Conservation (phyloP, 108 stramenopile genomes). For the Aurantiochytrium sp. region DNA sequence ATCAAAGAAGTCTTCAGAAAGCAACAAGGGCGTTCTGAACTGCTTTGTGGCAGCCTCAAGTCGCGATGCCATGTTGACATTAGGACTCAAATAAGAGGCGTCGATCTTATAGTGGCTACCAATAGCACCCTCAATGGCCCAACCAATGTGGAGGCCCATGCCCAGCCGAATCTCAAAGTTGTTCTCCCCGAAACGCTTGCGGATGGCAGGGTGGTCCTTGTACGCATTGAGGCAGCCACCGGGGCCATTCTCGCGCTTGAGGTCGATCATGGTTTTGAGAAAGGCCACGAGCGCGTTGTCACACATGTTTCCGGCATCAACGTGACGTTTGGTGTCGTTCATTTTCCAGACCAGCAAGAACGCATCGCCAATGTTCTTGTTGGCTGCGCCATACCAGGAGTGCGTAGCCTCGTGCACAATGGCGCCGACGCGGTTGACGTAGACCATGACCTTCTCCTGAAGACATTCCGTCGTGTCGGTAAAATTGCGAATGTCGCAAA, state of each 20-base stretch:
- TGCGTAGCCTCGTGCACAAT: slow-evolving; percentile 82
- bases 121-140: slow-evolving; percentile 96
- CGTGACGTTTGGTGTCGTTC: slow-evolving; percentile 33
- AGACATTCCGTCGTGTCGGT: slow-evolving; percentile 66
- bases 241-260: slow-evolving; percentile 28
- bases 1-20: slow-evolving; percentile 72
- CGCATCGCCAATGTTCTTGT: slow-evolving; percentile 90
- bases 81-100: slow-evolving; percentile 80
- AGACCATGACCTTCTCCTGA: slow-evolving; percentile 82
- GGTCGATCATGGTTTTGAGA: slow-evolving; percentile 23
- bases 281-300: slow-evolving; percentile 39
- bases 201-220: slow-evolving; percentile 53
- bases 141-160: slow-evolving; percentile 91
- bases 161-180: slow-evolving; percentile 65
- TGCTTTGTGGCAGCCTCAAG: slow-evolving; percentile 79
- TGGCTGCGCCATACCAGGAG: slow-evolving; percentile 81
- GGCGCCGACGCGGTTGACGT: slow-evolving; percentile 84
- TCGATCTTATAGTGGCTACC: slow-evolving; percentile 84
- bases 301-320: slow-evolving; percentile 10
- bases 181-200: slow-evolving; percentile 60
- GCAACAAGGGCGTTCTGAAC: slow-evolving; percentile 69
- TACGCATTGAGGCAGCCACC: slow-evolving; percentile 25
- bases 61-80: slow-evolving; percentile 75
- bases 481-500: slow-evolving; percentile 81
- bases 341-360: slow-evolving; percentile 87